These are phyloP conservation scores for Ceratocystis albifundus DNA, from an alignment of 2,329 filamentous ascomycete species.

Conservation along the genomic window DNA sequence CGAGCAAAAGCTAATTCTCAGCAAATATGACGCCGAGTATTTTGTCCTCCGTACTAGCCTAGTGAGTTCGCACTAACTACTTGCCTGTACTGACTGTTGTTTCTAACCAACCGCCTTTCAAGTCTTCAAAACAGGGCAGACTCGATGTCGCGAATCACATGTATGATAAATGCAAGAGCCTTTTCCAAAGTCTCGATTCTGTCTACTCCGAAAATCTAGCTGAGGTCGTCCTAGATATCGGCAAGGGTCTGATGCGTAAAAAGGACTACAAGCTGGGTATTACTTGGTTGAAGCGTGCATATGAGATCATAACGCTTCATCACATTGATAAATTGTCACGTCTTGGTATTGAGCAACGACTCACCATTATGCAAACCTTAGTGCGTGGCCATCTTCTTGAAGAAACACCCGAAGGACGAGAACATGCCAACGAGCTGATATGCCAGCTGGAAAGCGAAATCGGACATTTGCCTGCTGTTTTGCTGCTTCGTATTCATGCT, in stretches of 20 bases:
- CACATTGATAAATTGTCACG: constrained; percentile 45
- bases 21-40: constrained; percentile 43
- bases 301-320: constrained; percentile 45
- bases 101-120: constrained; percentile 24
- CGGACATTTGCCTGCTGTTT: constrained; percentile 52
- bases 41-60: constrained; percentile 53
- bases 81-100: neutral
- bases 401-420: constrained; percentile 34
- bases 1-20: constrained; percentile 10
- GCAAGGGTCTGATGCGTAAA: constrained; percentile 44
- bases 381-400: constrained; percentile 45
- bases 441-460: constrained; percentile 50
- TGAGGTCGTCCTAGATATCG: constrained; percentile 62
- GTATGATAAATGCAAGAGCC: constrained; percentile 48
- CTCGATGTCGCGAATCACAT: constrained; percentile 69
- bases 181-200: constrained; percentile 35
- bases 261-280: constrained; percentile 35
- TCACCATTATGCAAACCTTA: constrained; percentile 54
- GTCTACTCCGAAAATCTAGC: constrained; percentile 48
- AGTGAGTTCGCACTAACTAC: constrained; percentile 34
- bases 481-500: constrained; percentile 57
- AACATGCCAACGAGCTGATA: constrained; percentile 48
- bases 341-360: constrained; percentile 51
- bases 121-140: constrained; percentile 65
- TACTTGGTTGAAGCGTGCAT: constrained; percentile 60